Conservation (phyloP, 2,329 filamentous ascomycete species). For the Chalaropsis thielavioides region DNA sequence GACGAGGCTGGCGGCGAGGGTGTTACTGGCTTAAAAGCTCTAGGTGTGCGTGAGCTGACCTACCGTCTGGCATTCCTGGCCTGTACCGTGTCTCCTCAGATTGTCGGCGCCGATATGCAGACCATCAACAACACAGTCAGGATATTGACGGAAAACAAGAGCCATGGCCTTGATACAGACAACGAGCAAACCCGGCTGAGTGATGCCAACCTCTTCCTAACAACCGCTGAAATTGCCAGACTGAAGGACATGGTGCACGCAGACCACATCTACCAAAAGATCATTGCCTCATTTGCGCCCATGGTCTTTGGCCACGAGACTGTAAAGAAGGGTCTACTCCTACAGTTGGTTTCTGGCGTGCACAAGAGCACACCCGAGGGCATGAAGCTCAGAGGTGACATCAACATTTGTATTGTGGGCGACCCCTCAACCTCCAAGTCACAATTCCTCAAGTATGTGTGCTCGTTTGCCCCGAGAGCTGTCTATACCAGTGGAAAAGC, state of each 20-base stretch:
- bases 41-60: slow-evolving; percentile 88
- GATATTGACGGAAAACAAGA: slow-evolving; percentile 60
- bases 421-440: slow-evolving; percentile 96
- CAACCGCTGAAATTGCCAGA: slow-evolving; percentile 78
- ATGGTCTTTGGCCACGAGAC: slow-evolving; percentile 97
- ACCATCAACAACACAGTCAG: slow-evolving; percentile 15
- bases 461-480: slow-evolving; percentile 86
- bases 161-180: slow-evolving; percentile 30
- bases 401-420: slow-evolving; percentile 97
- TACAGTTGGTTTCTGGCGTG: slow-evolving; percentile 94
- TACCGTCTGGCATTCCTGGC: slow-evolving; percentile 94
- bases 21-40: slow-evolving; percentile 73
- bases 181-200: slow-evolving; percentile 4
- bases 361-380: slow-evolving; percentile 83
- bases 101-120: slow-evolving; percentile 52
- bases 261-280: slow-evolving; percentile 82
- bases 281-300: slow-evolving; percentile 87
- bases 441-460: slow-evolving; percentile 96
- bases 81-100: slow-evolving; percentile 81
- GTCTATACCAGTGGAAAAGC: slow-evolving; percentile 98
- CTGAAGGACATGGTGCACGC: slow-evolving; percentile 86
- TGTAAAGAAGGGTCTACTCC: slow-evolving; percentile 88
- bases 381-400: slow-evolving; percentile 89
- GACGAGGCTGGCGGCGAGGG: slow-evolving; percentile 72
- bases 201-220: slow-evolving; percentile 25